Conservation (phyloP, 2,329 filamentous ascomycete species). For the Aspergillus oerlinghausenensis region DNA sequence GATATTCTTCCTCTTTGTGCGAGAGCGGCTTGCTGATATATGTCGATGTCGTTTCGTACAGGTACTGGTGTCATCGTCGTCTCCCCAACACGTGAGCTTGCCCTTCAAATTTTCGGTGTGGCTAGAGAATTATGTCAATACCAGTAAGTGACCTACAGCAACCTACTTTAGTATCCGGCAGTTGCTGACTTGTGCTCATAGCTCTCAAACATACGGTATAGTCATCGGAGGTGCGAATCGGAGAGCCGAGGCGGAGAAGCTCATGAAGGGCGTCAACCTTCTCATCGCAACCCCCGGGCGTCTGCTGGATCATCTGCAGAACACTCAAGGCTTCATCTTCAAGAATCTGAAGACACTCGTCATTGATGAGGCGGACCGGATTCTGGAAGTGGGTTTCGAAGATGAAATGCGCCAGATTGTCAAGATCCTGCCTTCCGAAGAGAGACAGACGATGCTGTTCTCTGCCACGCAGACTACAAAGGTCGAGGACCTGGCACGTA, state of each 20-base stretch:
- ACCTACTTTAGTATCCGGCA: not conserved
- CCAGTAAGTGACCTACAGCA: not conserved
- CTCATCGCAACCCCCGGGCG: constrained; percentile 91
- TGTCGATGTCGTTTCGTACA: constrained; percentile 8
- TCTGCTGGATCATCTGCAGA: constrained; percentile 88
- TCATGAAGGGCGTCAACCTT: constrained; percentile 89
- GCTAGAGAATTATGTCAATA: constrained; percentile 59
- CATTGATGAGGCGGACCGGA: constrained; percentile 95
- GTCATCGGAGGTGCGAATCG: constrained; percentile 93
- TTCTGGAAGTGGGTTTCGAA: constrained; percentile 95
- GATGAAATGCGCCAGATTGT: constrained; percentile 97
- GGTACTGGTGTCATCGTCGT: constrained; percentile 86
- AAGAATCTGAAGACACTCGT: constrained; percentile 90
- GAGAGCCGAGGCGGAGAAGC: constrained; percentile 87
- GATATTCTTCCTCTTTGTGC: not conserved
- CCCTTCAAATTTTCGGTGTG: constrained; percentile 93
- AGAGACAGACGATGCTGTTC: constrained; percentile 96
- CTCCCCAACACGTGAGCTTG: constrained; percentile 87
- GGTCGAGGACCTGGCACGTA: constrained; percentile 91
- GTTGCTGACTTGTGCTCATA: not conserved
- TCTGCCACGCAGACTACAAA: constrained; percentile 98
- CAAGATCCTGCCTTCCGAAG: constrained; percentile 82
- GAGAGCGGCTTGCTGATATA: constrained; percentile 5
- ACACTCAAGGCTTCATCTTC: constrained; percentile 82
- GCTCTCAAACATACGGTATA: constrained; percentile 79